phyloP scores from a whole-genome alignment of 192 early-diverging fungal species.

The Chytriomyces sp. region DNA sequence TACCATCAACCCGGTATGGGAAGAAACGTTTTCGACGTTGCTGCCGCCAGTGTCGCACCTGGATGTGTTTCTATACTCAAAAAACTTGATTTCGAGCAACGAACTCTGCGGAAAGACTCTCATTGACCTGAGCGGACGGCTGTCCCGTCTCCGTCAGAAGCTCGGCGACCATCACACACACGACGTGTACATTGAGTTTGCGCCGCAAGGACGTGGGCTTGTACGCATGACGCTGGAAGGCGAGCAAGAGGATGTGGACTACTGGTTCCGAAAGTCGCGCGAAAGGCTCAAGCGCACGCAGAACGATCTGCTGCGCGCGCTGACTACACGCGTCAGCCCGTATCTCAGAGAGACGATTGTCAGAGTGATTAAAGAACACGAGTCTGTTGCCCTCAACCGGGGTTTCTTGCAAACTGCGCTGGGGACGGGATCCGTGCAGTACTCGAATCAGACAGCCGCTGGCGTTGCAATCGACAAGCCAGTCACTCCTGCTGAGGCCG shows the following conservation, averaged over 20 bases:
- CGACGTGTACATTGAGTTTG: constrained; percentile 62
- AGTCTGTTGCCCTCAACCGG: constrained; percentile 53
- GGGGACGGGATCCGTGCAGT: constrained; percentile 8
- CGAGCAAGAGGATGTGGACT: constrained; percentile 63
- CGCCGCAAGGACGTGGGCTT: constrained; percentile 61
- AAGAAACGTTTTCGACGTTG: constrained; percentile 57
- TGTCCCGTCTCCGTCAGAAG: constrained; percentile 48
- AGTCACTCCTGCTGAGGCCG: constrained; percentile 45
- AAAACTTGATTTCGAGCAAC: constrained; percentile 55
- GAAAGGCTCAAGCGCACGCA: constrained; percentile 56
- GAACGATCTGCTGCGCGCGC: constrained; percentile 54
- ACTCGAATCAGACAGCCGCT: constrained; percentile 49
- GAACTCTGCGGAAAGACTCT: constrained; percentile 57
- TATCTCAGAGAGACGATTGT: constrained; percentile 47
- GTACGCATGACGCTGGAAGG: constrained; percentile 62
- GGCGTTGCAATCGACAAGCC: constrained; percentile 46
- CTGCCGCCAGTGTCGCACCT: constrained; percentile 58
- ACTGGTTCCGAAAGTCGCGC: constrained; percentile 59
- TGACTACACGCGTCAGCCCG: constrained; percentile 51
- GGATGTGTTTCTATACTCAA: constrained; percentile 52
- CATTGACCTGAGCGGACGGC: constrained; percentile 49
- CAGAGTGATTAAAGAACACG: constrained; percentile 56
- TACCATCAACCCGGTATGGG: constrained; percentile 60
- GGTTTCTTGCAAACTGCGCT: constrained; percentile 51
- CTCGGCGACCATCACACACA: constrained; percentile 61